phyloP scores from a whole-genome alignment of 306 rosid species.

The Lathyrus tuberosus region DNA sequence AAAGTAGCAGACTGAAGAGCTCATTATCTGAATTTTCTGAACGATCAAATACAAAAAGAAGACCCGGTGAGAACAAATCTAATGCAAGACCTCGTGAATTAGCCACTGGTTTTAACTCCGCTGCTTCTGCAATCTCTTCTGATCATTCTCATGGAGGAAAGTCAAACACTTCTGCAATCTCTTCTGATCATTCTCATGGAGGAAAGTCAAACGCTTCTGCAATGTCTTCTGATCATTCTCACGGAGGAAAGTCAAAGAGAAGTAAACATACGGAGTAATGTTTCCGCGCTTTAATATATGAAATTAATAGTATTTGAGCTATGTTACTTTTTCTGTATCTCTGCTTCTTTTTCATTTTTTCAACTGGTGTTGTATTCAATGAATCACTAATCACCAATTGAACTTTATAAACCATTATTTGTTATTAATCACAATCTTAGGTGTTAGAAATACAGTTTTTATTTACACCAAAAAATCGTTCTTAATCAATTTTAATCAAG shows the following conservation, averaged over 20 bases:
- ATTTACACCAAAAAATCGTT: too few relatives aligned
- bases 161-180: conserved; percentile 28
- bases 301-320: conserved; percentile 10
- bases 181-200: conserved; percentile 36
- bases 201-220: conserved; percentile 3
- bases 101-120: conserved; percentile 54
- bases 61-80: conserved; percentile 8
- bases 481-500: too few relatives aligned
- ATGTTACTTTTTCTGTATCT: neutral
- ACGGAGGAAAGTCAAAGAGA: conserved; percentile 50
- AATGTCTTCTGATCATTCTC: conserved; percentile 42
- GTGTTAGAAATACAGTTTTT: neutral
- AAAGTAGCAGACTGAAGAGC: conserved; percentile 62
- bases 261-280: conserved; percentile 46
- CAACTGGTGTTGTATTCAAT: neutral
- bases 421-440: too few relatives aligned
- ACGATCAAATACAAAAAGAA: conserved; percentile 48
- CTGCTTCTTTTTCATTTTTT: neutral
- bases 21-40: conserved; percentile 57
- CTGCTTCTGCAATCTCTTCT: conserved; percentile 42
- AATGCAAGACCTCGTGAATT: neutral
- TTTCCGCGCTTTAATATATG: neutral
- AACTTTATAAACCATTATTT: too few relatives aligned
- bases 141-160: conserved; percentile 28
- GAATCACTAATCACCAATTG: neutral